Conservation (phyloP, 768 basidiomycete genomes). For the Russula earlei region DNA sequence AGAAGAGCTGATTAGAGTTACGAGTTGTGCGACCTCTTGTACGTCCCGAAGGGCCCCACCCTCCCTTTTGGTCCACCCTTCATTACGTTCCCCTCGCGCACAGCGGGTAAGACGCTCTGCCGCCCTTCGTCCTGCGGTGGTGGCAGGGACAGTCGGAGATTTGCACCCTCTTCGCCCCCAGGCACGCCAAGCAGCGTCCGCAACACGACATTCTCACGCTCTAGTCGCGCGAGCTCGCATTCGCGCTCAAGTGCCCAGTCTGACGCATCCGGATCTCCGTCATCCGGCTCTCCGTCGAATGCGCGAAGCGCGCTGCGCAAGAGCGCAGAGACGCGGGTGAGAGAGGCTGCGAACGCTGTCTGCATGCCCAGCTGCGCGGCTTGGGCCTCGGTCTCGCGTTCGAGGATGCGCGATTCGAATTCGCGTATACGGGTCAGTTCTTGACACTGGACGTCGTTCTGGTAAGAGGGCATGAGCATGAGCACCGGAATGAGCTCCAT, state of each 20-base stretch:
- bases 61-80: constrained; percentile 21
- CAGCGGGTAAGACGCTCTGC: constrained; percentile 14
- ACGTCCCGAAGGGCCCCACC: constrained; percentile 20
- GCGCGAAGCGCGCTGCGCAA: constrained; percentile 63
- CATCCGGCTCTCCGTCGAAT: constrained; percentile 50
- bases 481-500: background rate
- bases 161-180: constrained; percentile 18
- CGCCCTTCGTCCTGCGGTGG: constrained; percentile 16
- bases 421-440: constrained; percentile 85
- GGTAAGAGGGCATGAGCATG: constrained; percentile 3
- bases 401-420: constrained; percentile 79
- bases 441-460: constrained; percentile 91
- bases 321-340: constrained; percentile 59
- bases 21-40: constrained; percentile 15
- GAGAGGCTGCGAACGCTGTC: constrained; percentile 56
- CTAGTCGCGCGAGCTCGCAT: constrained; percentile 77
- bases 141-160: background rate
- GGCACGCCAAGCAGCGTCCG: constrained; percentile 57
- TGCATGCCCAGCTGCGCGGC: constrained; percentile 47
- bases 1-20: background rate
- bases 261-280: constrained; percentile 28
- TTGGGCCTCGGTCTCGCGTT: constrained; percentile 60
- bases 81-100: constrained; percentile 3
- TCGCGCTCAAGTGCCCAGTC: constrained; percentile 85
- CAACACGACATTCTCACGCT: constrained; percentile 80